A percentile compares a stretch with the other conserved stretches of the same genome.
phyloP scores from a whole-genome alignment of 805 yeast genomes.

The Priceomyces medius region DNA sequence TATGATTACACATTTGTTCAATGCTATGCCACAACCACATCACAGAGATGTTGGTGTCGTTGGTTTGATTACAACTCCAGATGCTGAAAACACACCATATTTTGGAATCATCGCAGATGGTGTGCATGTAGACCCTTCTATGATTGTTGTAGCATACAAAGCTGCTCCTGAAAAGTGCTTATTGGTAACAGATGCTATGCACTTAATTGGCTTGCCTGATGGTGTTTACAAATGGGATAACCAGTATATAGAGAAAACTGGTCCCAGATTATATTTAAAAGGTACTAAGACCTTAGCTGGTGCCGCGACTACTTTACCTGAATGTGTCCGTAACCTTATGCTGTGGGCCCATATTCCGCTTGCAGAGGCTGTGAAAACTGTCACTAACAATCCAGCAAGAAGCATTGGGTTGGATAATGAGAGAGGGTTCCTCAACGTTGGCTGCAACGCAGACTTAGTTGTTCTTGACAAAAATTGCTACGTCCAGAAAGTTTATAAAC shows the following conservation, averaged over 20 bases:
- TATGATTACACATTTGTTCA: conserved; percentile 62
- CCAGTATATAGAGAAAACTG: conserved; percentile 48
- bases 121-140: conserved; percentile 57
- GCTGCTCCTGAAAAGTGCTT: conserved; percentile 54
- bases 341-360: conserved; percentile 49
- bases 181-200: conserved; percentile 60
- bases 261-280: conserved; percentile 45
- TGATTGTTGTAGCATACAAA: conserved; percentile 49
- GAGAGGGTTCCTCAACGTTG: conserved; percentile 51
- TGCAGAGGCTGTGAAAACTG: conserved; percentile 55
- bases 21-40: conserved; percentile 63
- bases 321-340: conserved; percentile 49
- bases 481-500: conserved; percentile 50
- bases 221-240: conserved; percentile 56
- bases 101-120: conserved; percentile 60
- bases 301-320: conserved; percentile 54
- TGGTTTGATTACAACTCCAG: conserved; percentile 43
- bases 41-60: conserved; percentile 58
- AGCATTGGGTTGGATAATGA: conserved; percentile 41
- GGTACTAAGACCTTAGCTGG: conserved; percentile 63
- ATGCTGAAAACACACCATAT: conserved; percentile 36
- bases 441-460: conserved; percentile 58
- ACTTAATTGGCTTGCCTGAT: conserved; percentile 54
- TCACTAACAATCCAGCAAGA: conserved; percentile 54
- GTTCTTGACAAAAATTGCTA: conserved; percentile 44